Conservation (phyloP, 768 basidiomycete species). For the Pisolithus microcarpus region DNA sequence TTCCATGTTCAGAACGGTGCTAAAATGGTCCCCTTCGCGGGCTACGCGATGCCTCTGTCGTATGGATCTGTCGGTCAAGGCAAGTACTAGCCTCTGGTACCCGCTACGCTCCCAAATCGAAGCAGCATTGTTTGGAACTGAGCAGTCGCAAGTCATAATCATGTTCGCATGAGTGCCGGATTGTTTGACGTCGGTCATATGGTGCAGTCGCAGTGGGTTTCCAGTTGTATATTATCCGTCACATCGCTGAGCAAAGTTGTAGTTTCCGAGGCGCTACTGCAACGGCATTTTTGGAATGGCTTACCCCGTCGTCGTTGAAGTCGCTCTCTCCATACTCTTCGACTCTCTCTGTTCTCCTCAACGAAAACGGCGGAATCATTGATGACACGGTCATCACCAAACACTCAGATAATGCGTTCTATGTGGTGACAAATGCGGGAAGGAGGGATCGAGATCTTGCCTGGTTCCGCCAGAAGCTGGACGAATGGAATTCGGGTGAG, state of each 20-base stretch:
- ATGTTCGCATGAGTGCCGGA: conserved; percentile 75
- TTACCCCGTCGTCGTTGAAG: conserved; percentile 78
- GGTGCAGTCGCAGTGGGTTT: background rate
- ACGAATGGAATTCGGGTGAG: conserved; percentile 69
- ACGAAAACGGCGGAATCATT: conserved; percentile 87
- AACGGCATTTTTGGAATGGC: conserved; percentile 77
- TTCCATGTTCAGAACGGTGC: conserved; percentile 79
- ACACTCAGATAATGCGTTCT: conserved; percentile 72
- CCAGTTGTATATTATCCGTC: background rate
- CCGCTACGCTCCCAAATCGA: background rate
- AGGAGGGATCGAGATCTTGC: conserved; percentile 72
- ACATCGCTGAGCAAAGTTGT: conserved; percentile 1
- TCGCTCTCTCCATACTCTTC: conserved; percentile 66
- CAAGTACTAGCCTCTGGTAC: conserved; percentile 23
- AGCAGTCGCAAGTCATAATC: conserved; percentile 82
- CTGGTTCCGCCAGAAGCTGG: conserved; percentile 64
- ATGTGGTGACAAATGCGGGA: conserved; percentile 96
- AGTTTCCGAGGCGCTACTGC: conserved; percentile 80
- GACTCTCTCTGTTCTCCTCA: conserved; percentile 84
- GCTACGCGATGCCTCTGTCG: conserved; percentile 87
- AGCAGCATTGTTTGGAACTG: background rate
- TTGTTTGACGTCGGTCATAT: conserved; percentile 92
- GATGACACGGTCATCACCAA: conserved; percentile 93
- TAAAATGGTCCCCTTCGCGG: conserved; percentile 96
- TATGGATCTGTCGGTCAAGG: conserved; percentile 82